These are phyloP conservation scores for Teunomyces barrocoloradensis DNA, from an alignment of 805 yeast genomes.

Conservation along the genomic window DNA sequence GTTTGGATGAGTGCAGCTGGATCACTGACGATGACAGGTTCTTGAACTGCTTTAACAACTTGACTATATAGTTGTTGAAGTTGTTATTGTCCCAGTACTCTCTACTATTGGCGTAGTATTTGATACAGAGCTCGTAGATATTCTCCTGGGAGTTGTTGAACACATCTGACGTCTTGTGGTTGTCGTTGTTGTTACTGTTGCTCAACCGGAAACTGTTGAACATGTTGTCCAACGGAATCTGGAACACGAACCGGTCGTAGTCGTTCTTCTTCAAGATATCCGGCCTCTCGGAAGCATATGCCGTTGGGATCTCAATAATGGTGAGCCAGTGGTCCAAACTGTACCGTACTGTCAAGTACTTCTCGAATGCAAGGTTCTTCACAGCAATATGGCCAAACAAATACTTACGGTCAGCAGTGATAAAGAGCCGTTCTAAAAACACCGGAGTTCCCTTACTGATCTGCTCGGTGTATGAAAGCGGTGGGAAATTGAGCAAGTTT, in stretches of 20 bases:
- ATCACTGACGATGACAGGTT: slow-evolving; percentile 6
- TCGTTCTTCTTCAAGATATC: slow-evolving; percentile 44
- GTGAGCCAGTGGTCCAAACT: slow-evolving; percentile 80
- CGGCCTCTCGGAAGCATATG: slow-evolving; percentile 56
- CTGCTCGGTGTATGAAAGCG: slow-evolving; percentile 45
- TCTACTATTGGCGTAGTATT: slow-evolving; percentile 44
- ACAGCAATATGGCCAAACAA: slow-evolving; percentile 78
- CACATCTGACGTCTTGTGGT: slow-evolving; percentile 6
- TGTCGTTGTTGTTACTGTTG: neutral
- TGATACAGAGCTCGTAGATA: slow-evolving; percentile 51
- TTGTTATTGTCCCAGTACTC: slow-evolving; percentile 82
- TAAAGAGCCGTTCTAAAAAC: slow-evolving; percentile 62
- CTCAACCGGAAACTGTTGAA: slow-evolving; percentile 29
- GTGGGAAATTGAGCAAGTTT: slow-evolving; percentile 40
- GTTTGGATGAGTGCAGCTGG: slow-evolving; percentile 22
- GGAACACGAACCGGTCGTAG: slow-evolving; percentile 73
- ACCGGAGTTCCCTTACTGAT: slow-evolving; percentile 42
- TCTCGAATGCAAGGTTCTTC: slow-evolving; percentile 66
- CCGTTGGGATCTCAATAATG: slow-evolving; percentile 63
- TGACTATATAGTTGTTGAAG: slow-evolving; percentile 54
- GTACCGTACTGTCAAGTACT: slow-evolving; percentile 67
- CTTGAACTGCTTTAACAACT: slow-evolving; percentile 29
- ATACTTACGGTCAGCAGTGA: slow-evolving; percentile 55
- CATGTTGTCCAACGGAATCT: slow-evolving; percentile 48
- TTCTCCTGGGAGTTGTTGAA: slow-evolving; percentile 15